These are phyloP conservation scores for Termitomyces titanicus DNA, from an alignment of 768 basidiomycete genomes.

Conservation along the genomic window DNA sequence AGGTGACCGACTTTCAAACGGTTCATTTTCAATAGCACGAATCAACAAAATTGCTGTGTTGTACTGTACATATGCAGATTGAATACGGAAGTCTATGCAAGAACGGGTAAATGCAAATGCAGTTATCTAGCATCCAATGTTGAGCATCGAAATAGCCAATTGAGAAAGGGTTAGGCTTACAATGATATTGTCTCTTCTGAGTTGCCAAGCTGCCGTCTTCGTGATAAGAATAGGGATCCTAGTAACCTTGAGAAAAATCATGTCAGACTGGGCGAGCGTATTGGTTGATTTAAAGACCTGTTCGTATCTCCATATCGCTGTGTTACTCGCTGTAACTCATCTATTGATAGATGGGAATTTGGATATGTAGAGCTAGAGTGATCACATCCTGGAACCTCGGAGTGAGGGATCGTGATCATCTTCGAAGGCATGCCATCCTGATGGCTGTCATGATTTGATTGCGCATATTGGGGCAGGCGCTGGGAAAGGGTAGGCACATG, in stretches of 20 bases:
- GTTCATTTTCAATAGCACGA: background rate
- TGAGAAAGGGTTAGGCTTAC: background rate
- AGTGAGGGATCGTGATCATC: background rate
- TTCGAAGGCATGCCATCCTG: background rate
- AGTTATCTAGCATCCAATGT: background rate
- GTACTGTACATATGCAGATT: conserved; percentile 13
- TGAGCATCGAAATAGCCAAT: background rate
- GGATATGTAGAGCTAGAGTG: background rate
- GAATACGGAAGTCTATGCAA: background rate
- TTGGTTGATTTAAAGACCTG: conserved; percentile 34
- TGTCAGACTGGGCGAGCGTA: background rate
- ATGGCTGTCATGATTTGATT: background rate
- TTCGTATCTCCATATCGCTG: conserved; percentile 65
- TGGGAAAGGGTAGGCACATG: background rate
- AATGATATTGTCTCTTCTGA: conserved; percentile 4
- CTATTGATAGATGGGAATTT: background rate
- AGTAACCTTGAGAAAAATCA: conserved; percentile 42
- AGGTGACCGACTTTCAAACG: background rate
- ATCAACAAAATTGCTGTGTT: conserved; percentile 1
- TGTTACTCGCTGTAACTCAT: conserved; percentile 46
- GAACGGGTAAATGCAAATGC: background rate
- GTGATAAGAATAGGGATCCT: conserved; percentile 62
- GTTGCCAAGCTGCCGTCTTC: conserved; percentile 38
- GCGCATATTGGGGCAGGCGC: background rate
- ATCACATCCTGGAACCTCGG: conserved; percentile 2